Base-by-base conservation (phyloP, 371 early-diverging fungal species). In the Dentiscutata heterogama region DNA sequence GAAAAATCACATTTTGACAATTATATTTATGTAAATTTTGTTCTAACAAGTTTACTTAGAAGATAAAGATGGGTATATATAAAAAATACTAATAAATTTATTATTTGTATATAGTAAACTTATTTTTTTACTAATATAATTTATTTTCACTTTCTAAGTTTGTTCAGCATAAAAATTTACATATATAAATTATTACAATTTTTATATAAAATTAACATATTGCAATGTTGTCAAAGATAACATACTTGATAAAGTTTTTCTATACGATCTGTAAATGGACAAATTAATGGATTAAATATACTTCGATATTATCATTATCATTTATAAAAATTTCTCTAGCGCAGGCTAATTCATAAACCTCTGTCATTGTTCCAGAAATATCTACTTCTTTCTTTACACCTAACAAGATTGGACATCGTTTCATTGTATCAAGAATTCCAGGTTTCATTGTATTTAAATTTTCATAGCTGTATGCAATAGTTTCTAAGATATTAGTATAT, bases 281-380 rank as follows among this genome's bases (percentile, higher is more conserved):
- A 51, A 8, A 8, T 51, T 51, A 51, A 51, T 51, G 51, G 27
- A 65, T 88, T 86, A 84, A 96, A 96, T 31, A 95, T 89, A 82
- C 93, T 93, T 11, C 91, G 90, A 2, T 92, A 87, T 25, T 90
- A 0, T 93, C 89, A 81, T 97, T 97, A 85, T 97, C 96, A 25
- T 93, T 91, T 54, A 97, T 86, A 83, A 91, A 95, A 11, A 97
- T 94, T 71, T 95, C 92, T 0, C 85, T 82, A 0, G 96, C 94
- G n/a, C 84, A 85, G 6, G 94, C 96, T 13, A 96, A 86, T 0
- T 35, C 20, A 35, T 65, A 51, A 51, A 31, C 35, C 1, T 31
- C 35, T 31, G 35, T 31, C 51, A 8, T 51, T 51, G 35, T 31
- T 31, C 35, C 50, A 50, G 50, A 50, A 50, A 7, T 10, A 50